A percentile compares a stretch with the other conserved stretches of the same genome.
These are phyloP conservation scores for Aspergillus avenaceus DNA, from an alignment of 495 filamentous ascomycete species.

Conservation along the genomic window DNA sequence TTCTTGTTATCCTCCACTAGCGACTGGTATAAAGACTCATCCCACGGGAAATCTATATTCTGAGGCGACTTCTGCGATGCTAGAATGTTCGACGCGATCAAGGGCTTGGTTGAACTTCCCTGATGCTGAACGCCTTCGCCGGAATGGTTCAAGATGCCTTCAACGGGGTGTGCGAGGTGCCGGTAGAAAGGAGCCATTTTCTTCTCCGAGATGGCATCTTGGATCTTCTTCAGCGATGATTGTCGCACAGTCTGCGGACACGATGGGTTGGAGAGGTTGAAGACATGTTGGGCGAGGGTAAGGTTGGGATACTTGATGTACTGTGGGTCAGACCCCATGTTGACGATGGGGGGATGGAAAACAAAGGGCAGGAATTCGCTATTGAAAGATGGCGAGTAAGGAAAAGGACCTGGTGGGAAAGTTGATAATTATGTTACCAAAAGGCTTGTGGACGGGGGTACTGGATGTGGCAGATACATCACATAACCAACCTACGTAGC, in stretches of 20 bases:
- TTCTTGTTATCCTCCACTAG: conserved; percentile 83
- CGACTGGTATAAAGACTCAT: conserved; percentile 81
- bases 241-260: conserved; percentile 64
- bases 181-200: conserved; percentile 98
- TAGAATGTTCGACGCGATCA: conserved; percentile 57
- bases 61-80: conserved; percentile 59
- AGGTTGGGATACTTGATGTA: conserved; percentile 94
- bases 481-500: conserved; percentile 21
- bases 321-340: conserved; percentile 95
- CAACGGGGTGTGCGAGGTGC: conserved; percentile 88
- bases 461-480: conserved; percentile 27
- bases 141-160: conserved; percentile 77
- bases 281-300: conserved; percentile 91
- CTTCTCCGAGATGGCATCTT: conserved; percentile 87
- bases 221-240: conserved; percentile 73
- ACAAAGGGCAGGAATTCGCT: not conserved
- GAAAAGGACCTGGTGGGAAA: conserved; percentile 7
- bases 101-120: conserved; percentile 53
- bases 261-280: conserved; percentile 89
- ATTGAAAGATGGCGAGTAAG: conserved; percentile 7
- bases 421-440: conserved; percentile 17
- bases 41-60: conserved; percentile 76
- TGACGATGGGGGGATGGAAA: conserved; percentile 28
- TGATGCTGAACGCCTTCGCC: conserved; percentile 67
- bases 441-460: conserved; percentile 9